phyloP scores from a whole-genome alignment of 495 filamentous ascomycete genomes.

The Tuber calosporum region DNA sequence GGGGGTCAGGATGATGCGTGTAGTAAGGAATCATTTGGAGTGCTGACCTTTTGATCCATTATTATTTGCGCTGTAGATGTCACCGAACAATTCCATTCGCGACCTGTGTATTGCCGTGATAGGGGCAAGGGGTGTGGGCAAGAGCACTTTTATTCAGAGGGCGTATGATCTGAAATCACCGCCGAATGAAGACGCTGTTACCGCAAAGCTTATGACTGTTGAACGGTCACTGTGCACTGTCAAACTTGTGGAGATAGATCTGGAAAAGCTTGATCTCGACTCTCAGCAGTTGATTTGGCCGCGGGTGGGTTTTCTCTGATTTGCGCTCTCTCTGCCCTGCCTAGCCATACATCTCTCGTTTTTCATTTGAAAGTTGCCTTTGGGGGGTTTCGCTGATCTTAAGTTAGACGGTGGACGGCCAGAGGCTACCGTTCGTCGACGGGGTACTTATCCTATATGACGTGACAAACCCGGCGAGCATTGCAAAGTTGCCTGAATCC shows the following conservation, averaged over 20 bases:
- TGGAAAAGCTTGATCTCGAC: constrained; percentile 60
- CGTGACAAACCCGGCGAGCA: constrained; percentile 65
- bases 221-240: constrained; percentile 71
- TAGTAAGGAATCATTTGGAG: not conserved
- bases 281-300: constrained; percentile 73
- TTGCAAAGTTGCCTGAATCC: constrained; percentile 58
- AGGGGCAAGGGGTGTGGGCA: constrained; percentile 72
- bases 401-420: constrained; percentile 46
- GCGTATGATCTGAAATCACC: constrained; percentile 62
- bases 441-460: constrained; percentile 81
- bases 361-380: constrained; percentile 6
- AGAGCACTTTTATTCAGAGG: constrained; percentile 79
- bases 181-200: constrained; percentile 51
- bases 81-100: constrained; percentile 35
- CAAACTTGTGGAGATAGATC: constrained; percentile 69
- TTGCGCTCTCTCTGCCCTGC: constrained; percentile 10
- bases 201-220: constrained; percentile 64
- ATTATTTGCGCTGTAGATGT: constrained; percentile 30
- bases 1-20: not conserved
- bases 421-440: constrained; percentile 64
- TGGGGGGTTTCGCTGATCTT: constrained; percentile 29
- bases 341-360: not conserved
- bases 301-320: constrained; percentile 48
- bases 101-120: constrained; percentile 76
- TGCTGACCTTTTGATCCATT: constrained; percentile 25